A percentile compares a stretch with the other conserved stretches of the same genome.
phyloP scores from a whole-genome alignment of 2,329 filamentous ascomycete species.

The Pseudocercospora vitis region DNA sequence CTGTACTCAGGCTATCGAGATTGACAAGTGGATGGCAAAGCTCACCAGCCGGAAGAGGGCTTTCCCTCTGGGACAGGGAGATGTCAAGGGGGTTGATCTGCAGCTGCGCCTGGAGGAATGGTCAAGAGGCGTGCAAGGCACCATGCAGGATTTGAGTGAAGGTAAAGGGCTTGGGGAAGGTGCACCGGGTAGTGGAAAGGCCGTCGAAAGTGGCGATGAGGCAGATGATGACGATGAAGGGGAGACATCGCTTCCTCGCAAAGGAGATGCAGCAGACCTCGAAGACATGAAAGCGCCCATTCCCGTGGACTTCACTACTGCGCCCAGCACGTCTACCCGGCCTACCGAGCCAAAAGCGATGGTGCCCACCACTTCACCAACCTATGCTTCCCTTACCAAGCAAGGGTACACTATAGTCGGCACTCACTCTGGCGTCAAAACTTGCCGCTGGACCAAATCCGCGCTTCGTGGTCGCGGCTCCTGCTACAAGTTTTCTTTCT shows the following conservation, averaged over 20 bases:
- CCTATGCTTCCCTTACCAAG: slow-evolving; percentile 84
- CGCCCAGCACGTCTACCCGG: slow-evolving; percentile 54
- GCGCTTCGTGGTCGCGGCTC: slow-evolving; percentile 88
- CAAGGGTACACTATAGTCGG: slow-evolving; percentile 96
- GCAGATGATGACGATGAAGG: slow-evolving; percentile 57
- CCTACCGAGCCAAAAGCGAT: slow-evolving; percentile 71
- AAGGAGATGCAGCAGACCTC: slow-evolving; percentile 64
- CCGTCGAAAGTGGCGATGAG: slow-evolving; percentile 81
- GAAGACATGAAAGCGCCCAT: slow-evolving; percentile 72
- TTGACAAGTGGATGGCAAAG: slow-evolving; percentile 97
- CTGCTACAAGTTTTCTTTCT: slow-evolving; percentile 98
- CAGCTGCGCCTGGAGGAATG: slow-evolving; percentile 71
- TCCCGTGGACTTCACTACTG: slow-evolving; percentile 84
- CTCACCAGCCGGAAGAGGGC: slow-evolving; percentile 82
- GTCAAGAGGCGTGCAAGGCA: slow-evolving; percentile 70
- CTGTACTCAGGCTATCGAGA: slow-evolving; percentile 85
- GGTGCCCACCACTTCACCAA: slow-evolving; percentile 89
- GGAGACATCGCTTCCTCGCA: slow-evolving; percentile 38
- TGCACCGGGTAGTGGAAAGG: slow-evolving; percentile 76
- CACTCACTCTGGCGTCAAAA: slow-evolving; percentile 93
- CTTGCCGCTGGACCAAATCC: slow-evolving; percentile 98
- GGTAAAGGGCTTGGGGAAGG: slow-evolving; percentile 62
- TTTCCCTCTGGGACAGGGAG: slow-evolving; percentile 84
- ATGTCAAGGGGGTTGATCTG: slow-evolving; percentile 68
- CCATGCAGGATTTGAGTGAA: slow-evolving; percentile 60